These are phyloP conservation scores for Phylloporus arenicola DNA, from an alignment of 768 basidiomycete species.

Conservation along the genomic window DNA sequence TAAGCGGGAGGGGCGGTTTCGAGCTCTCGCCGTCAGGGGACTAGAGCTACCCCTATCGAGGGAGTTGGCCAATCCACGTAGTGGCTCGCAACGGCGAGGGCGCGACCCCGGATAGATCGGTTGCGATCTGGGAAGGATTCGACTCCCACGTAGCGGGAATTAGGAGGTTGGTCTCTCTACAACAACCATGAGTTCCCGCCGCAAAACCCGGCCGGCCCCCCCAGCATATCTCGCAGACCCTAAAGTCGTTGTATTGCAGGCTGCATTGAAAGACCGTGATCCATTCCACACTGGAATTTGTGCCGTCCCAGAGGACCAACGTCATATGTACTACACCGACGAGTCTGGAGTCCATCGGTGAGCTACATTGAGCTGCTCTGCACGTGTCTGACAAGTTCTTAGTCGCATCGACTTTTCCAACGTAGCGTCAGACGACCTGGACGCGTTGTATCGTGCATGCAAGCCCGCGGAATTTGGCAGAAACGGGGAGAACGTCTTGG, in stretches of 20 bases:
- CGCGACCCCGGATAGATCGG: too few relatives aligned
- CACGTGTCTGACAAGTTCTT: background rate
- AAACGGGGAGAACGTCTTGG: conserved; percentile 34
- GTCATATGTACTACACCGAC: background rate
- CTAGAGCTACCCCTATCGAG: too few relatives aligned
- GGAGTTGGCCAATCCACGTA: too few relatives aligned
- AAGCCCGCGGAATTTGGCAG: conserved; percentile 39
- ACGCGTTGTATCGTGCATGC: conserved; percentile 32
- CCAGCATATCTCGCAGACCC: background rate
- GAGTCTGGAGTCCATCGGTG: background rate
- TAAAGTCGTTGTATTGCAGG: background rate
- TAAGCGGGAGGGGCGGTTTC: too few relatives aligned
- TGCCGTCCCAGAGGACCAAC: background rate
- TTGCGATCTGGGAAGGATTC: too few relatives aligned
- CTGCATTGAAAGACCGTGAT: background rate
- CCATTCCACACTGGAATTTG: conserved; percentile 1
- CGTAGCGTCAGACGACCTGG: background rate
- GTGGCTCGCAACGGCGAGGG: too few relatives aligned
- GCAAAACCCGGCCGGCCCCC: background rate
- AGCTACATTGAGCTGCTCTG: background rate
- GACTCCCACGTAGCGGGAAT: too few relatives aligned
- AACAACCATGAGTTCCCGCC: background rate
- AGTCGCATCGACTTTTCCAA: conserved; percentile 3
- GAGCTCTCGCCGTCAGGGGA: too few relatives aligned
- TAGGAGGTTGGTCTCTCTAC: background rate